A percentile compares a stretch with the other conserved stretches of the same genome.
Conservation (phyloP, 2,329 filamentous ascomycete genomes). For the Pleurostoma richardsiae region DNA sequence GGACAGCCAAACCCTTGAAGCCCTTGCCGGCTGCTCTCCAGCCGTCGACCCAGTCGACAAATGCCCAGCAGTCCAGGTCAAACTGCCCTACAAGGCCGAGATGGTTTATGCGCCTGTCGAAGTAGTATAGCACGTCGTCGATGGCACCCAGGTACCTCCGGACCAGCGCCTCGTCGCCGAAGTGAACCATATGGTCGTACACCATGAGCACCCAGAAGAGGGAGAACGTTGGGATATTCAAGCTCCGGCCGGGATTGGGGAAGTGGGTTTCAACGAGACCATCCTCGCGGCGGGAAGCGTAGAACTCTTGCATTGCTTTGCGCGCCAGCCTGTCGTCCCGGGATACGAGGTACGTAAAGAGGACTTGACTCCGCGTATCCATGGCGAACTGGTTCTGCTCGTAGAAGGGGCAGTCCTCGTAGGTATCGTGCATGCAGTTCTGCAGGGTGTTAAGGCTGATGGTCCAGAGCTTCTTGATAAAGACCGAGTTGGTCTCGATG, state of each 20-base stretch:
- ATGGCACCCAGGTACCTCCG: constrained; percentile 5
- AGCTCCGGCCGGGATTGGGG: constrained; percentile 13
- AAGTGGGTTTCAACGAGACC: constrained; percentile 23
- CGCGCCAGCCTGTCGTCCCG: constrained; percentile 23
- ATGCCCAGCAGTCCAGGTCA: constrained; percentile 20
- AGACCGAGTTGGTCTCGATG: neutral
- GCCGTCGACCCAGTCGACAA: constrained; percentile 25
- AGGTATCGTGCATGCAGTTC: constrained; percentile 28
- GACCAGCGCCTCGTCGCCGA: constrained; percentile 18
- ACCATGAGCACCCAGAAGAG: constrained; percentile 25
- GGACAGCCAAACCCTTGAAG: constrained; percentile 2
- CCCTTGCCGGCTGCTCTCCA: constrained; percentile 14
- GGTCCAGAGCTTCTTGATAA: constrained; percentile 18
- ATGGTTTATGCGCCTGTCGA: constrained; percentile 4
- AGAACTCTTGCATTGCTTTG: constrained; percentile 24
- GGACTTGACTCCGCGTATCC: constrained; percentile 15
- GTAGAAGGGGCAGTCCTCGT: constrained; percentile 27
- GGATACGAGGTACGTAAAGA: constrained; percentile 25
- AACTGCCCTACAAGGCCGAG: constrained; percentile 13
- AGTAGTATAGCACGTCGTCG: constrained; percentile 7
- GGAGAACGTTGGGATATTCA: constrained; percentile 24
- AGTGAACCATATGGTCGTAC: constrained; percentile 22
- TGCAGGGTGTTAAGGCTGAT: constrained; percentile 22
- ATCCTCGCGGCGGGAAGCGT: constrained; percentile 16
- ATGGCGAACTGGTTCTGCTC: constrained; percentile 25